phyloP scores from a whole-genome alignment of 495 filamentous ascomycete genomes.

The Parachaetomium inaequale region DNA sequence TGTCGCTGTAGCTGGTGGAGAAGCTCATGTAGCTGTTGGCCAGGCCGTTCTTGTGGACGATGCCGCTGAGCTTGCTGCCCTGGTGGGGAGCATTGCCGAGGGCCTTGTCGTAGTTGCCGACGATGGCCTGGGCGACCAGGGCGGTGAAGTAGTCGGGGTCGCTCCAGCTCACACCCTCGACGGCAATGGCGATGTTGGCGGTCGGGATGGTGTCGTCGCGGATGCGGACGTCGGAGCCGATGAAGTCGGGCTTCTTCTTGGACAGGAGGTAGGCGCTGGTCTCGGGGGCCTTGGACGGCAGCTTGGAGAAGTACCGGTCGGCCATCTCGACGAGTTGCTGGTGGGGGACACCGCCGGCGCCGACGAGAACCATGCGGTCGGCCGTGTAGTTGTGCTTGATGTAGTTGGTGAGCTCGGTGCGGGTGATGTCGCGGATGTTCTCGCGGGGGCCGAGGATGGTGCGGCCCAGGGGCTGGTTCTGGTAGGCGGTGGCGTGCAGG shows the following conservation, averaged over 20 bases:
- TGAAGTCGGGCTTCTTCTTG: slow-evolving; percentile 86
- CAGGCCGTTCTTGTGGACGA: slow-evolving; percentile 87
- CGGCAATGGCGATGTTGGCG: slow-evolving; percentile 96
- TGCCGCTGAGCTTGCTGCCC: slow-evolving; percentile 93
- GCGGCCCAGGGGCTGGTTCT: slow-evolving; percentile 90
- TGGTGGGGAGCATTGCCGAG: slow-evolving; percentile 96
- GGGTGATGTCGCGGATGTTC: slow-evolving; percentile 95
- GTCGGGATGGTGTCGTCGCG: slow-evolving; percentile 94
- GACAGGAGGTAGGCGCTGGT: slow-evolving; percentile 67
- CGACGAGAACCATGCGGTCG: slow-evolving; percentile 98
- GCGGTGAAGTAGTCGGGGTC: slow-evolving; percentile 98
- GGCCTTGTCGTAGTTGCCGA: slow-evolving; percentile 98
- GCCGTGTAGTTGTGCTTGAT: slow-evolving; percentile 99
- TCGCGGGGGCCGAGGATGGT: slow-evolving; percentile 96
- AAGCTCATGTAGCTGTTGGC: slow-evolving; percentile 99
- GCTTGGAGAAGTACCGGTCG: slow-evolving; percentile 85
- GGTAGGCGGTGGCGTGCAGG: slow-evolving; percentile 96
- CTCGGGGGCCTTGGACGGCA: slow-evolving; percentile 67
- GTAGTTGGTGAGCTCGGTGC: slow-evolving; percentile 85
- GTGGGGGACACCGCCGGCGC: slow-evolving; percentile 91
- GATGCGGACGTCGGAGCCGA: slow-evolving; percentile 90
- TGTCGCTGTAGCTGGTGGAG: slow-evolving; percentile 98
- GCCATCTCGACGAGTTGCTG: slow-evolving; percentile 89
- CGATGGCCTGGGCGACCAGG: slow-evolving; percentile 94
- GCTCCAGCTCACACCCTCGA: slow-evolving; percentile 99